These are phyloP conservation scores for Mycena pura DNA, from an alignment of 768 basidiomycete genomes.

Conservation along the genomic window DNA sequence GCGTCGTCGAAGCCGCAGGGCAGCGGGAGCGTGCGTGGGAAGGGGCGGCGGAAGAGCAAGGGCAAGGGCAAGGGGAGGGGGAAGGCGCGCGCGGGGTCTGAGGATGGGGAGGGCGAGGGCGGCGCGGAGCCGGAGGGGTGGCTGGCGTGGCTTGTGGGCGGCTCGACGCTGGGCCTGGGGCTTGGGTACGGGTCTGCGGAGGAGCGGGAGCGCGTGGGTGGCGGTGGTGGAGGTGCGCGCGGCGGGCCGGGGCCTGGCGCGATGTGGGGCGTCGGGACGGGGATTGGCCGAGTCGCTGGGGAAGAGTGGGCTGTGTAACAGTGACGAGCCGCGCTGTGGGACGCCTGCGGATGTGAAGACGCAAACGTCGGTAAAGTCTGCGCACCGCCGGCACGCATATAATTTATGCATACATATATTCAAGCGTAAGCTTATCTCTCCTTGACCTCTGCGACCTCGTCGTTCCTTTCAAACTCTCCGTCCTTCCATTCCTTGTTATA, in stretches of 20 bases:
- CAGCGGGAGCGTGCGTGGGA: constrained; percentile 26
- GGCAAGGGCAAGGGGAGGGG: constrained; percentile 32
- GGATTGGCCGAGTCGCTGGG: constrained; percentile 24
- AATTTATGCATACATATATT: constrained; percentile 6
- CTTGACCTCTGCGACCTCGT: background rate
- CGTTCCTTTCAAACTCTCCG: background rate
- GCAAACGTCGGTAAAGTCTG: too few species aligned
- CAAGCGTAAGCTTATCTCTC: background rate
- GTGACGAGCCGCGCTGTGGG: too few species aligned
- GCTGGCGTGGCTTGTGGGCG: constrained; percentile 24
- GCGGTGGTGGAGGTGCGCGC: constrained; percentile 24
- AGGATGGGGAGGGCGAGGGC: background rate
- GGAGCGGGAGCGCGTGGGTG: constrained; percentile 1
- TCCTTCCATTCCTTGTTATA: background rate
- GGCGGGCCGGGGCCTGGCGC: constrained; percentile 26
- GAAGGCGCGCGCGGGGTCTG: constrained; percentile 27
- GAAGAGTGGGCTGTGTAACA: constrained; percentile 64
- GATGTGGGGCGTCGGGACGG: constrained; percentile 5
- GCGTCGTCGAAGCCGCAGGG: constrained; percentile 41
- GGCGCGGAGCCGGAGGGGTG: constrained; percentile 20
- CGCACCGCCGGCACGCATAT: background rate
- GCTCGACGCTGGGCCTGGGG: constrained; percentile 37
- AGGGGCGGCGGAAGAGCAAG: constrained; percentile 41
- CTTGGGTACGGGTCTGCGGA: constrained; percentile 30
- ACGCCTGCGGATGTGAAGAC: too few species aligned